A percentile compares a stretch with the other conserved stretches of the same genome.
Conservation (phyloP, 2,329 filamentous ascomycete genomes). For the Xylaria sp. region DNA sequence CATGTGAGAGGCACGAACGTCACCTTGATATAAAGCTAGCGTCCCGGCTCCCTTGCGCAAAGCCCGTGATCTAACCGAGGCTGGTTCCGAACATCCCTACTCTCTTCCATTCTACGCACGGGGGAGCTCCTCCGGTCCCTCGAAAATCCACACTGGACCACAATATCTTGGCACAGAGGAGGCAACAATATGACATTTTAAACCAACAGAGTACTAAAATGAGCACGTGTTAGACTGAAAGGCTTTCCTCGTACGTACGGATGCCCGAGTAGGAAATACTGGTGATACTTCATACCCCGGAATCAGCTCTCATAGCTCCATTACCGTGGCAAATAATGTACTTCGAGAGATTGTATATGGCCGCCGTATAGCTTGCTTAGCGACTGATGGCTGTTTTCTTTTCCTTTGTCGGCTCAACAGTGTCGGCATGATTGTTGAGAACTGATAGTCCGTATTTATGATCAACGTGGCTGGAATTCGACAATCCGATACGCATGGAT, state of each 20-base stretch:
- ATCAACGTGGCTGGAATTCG: constrained; percentile 1
- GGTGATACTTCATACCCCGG: too few relatives aligned
- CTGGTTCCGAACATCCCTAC: background rate
- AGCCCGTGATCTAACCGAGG: background rate
- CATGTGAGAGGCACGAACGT: background rate
- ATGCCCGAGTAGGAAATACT: background rate
- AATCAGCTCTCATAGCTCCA: too few relatives aligned
- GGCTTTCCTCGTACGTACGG: background rate
- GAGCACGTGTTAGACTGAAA: too few relatives aligned
- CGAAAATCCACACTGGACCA: background rate
- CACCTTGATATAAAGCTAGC: background rate
- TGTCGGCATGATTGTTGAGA: background rate
- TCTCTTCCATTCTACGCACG: background rate
- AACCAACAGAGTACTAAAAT: background rate
- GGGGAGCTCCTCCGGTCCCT: constrained; percentile 5
- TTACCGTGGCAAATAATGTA: too few relatives aligned
- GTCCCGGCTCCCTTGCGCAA: too few relatives aligned
- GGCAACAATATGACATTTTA: background rate
- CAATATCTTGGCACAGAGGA: background rate
- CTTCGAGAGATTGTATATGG: too few relatives aligned
- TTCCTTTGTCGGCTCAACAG: background rate
- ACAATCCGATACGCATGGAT: background rate
- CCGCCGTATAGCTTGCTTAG: too few relatives aligned
- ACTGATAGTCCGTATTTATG: background rate
- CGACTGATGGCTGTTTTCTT: too few relatives aligned